Evolutionary conservation across 2,329 filamentous ascomycete species (phyloP), one percentile per base, ranked within the genome.

Genomic region (Cladosporium velox): DNA sequence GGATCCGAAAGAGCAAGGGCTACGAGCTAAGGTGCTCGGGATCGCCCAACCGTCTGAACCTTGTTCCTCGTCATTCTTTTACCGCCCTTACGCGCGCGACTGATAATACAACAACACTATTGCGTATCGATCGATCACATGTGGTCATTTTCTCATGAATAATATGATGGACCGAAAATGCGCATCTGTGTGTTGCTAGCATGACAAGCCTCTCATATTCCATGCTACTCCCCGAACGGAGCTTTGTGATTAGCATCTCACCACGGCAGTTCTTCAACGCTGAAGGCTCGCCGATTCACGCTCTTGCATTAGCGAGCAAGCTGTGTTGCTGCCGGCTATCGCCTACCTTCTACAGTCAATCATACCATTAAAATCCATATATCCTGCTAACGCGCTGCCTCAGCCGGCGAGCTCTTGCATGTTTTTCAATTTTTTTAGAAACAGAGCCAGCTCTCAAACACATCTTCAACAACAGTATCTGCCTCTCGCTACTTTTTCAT

Each of bases 1-100:
- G 52, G 28, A 55, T 55, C 52, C 52, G 52, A 55, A 32, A 55
- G 15, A 34, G n/a, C 30, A 32, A 55, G 28, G 52, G 52, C 52
- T 21, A 30, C 8, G 30, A 35, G 52, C 30, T 30, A 55, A 54
- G 51, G 28, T 18, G 52, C 52, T 55, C 28, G 52, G 52, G 52
- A 55, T 55, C 52, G 52, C 52, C 52, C 28, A 30, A 30, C 28
- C 30, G 52, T 34, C 26, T 55, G 18, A 55, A 55, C 28, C 52
- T 55, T 55, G 52, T 24, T 10, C 26, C 12, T 34, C 52, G n/a
- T 34, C 30, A 55, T 34, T 34, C 26, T 26, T 30, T 28, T 24
- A 47, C n/a, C 41, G n/a, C n/a, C 7, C 38, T 44, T 21, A 44
- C 38, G 38, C 38, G 38, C 38, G 18, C 41, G n/a, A 47, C 41